Base-by-base conservation (phyloP, 2,329 filamentous ascomycete genomes). In the Aciculosporium take region DNA sequence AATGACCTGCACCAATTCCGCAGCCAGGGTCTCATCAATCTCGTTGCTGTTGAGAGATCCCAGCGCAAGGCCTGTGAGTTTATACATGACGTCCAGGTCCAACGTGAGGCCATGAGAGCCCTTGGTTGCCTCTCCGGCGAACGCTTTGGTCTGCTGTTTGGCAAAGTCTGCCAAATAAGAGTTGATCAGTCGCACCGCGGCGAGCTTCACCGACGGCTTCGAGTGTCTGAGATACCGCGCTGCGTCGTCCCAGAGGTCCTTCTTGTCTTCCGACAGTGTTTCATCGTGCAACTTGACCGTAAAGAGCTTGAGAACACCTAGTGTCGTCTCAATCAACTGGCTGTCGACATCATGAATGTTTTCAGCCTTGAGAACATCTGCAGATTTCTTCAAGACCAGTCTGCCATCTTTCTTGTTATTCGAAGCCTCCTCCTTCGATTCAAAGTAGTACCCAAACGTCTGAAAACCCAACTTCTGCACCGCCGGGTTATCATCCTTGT, bases 131-230 rank as follows among this genome's bases (percentile, higher is more conserved):
- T 86, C 59, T 2, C 64, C 67, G 3, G 53, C 44, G 8, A 53
- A 23, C 61, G 62, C 43, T 76, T 71, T 24, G 55, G 57, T 24
- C 66, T 66, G 34, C 69, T 72, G 52, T 74, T 72, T 72, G 18
- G 82, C 83, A 48, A 94, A 78, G 56, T 94, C 84, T 3, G 79
- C 74, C 51, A 95, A 78, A 60, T 84, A 91, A n/a, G 72, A 68
- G 36, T 81, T 81, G 31, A 88, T 64, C 15, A 96, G 67, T 45
- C 76, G 79, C 9, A 87, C 75, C 15, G 86, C 76, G 7, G 79
- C 79, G 38, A 86, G 71, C 57, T 91, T 89, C 45, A 95, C 79
- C 58, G 77, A 76, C 2, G 74, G 63, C 49, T 91, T 76, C 2
- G 76, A 72, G 53, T 85, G 84, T 17, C 77, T 76, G 15, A 94